phyloP scores from a whole-genome alignment of 345 rosid genomes.

The Eucalyptus sp. region DNA sequence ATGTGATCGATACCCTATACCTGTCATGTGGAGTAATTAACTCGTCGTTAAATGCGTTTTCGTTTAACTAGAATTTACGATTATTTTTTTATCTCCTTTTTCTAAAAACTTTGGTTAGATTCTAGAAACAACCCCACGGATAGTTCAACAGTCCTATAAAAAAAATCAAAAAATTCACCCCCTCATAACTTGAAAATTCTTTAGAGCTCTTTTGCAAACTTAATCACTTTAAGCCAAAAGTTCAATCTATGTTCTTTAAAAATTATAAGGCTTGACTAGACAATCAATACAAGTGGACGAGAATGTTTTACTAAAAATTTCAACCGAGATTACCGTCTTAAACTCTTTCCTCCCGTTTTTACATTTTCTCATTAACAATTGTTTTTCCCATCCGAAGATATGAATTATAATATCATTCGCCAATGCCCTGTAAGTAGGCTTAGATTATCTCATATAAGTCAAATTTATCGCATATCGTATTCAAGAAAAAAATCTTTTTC shows the following conservation, averaged over 20 bases:
- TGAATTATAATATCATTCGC: no score
- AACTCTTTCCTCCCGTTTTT: neutral
- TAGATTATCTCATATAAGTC: neutral
- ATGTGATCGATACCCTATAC: no score
- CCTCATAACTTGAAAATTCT: neutral
- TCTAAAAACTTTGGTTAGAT: neutral
- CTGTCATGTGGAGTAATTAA: no score
- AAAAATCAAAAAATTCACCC: neutral
- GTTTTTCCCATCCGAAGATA: no score
- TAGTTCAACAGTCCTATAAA: no score
- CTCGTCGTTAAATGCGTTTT: neutral
- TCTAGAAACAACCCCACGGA: no score
- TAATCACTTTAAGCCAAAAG: neutral
- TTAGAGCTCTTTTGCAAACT: neutral
- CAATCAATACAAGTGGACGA: neutral
- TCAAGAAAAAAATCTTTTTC: neutral
- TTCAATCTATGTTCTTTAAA: neutral
- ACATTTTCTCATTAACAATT: neutral
- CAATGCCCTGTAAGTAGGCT: rapidly evolving
- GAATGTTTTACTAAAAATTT: neutral
- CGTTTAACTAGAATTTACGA: no score
- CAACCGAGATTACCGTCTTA: neutral
- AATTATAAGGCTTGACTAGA: neutral
- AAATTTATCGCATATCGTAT: neutral
- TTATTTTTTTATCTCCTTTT: neutral